phyloP scores from a whole-genome alignment of 208 protist genomes.

The Plasmodiophora brassicae region DNA sequence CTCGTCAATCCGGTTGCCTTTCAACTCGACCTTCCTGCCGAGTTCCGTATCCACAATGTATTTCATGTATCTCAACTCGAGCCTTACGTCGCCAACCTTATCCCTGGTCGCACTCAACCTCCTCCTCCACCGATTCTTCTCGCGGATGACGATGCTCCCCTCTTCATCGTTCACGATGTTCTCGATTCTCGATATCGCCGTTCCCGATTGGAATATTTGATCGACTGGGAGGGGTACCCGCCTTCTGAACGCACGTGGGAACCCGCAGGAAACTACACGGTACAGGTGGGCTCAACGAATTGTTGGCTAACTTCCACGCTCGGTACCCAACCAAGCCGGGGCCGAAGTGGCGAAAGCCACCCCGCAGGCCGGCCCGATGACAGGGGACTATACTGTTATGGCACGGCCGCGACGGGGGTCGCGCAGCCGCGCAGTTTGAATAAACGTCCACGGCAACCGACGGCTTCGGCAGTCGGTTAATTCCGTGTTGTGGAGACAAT shows the following conservation, averaged over 20 bases:
- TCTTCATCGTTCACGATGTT: not conserved
- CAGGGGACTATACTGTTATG: too few relatives aligned
- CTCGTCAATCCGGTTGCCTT: not conserved
- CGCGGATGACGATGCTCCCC: not conserved
- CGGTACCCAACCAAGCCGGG: too few relatives aligned
- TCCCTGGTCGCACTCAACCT: not conserved
- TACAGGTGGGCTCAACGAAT: too few relatives aligned
- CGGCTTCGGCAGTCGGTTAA: too few relatives aligned
- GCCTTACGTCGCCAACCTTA: not conserved
- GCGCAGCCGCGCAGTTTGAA: too few relatives aligned
- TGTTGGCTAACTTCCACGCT: too few relatives aligned
- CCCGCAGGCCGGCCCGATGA: too few relatives aligned
- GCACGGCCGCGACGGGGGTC: too few relatives aligned
- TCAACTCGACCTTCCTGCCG: not conserved
- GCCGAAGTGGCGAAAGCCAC: too few relatives aligned
- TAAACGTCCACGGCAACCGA: too few relatives aligned
- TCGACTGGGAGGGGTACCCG: not conserved
- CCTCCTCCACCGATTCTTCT: not conserved
- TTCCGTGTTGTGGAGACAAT: too few relatives aligned
- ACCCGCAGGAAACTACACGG: too few relatives aligned
- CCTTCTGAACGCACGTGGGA: not conserved
- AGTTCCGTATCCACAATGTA: not conserved
- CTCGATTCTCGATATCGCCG: not conserved
- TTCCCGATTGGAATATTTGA: not conserved
- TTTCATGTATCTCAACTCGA: not conserved